These are phyloP conservation scores for Mycena belliarum DNA, from an alignment of 768 basidiomycete genomes.

Conservation along the genomic window DNA sequence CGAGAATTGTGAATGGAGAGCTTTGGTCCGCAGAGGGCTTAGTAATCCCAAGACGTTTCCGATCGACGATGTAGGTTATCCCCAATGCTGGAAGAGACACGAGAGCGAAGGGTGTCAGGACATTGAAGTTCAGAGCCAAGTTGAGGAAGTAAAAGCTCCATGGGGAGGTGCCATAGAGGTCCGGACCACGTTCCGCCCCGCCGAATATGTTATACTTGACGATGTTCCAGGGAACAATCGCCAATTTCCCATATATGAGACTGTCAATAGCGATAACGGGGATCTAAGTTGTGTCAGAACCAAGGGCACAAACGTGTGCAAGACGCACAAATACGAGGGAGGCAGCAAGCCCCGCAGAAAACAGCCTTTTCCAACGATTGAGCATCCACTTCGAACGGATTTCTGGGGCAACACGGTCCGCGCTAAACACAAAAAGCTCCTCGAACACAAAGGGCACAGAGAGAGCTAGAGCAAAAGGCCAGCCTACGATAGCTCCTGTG, in stretches of 20 bases:
- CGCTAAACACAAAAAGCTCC: slow-evolving; percentile 78
- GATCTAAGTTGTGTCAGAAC: slow-evolving; percentile 49
- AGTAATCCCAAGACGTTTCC: slow-evolving; percentile 66
- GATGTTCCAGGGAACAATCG: slow-evolving; percentile 91
- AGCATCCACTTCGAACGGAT: slow-evolving; percentile 53
- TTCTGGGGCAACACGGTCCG: slow-evolving; percentile 58
- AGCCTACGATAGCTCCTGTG: slow-evolving; percentile 85
- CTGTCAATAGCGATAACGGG: slow-evolving; percentile 86
- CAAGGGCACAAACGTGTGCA: neutral
- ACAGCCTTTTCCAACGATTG: slow-evolving; percentile 60
- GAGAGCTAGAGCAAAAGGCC: slow-evolving; percentile 93
- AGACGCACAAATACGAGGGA: slow-evolving; percentile 61
- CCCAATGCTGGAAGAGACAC: slow-evolving; percentile 76
- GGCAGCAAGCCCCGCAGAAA: slow-evolving; percentile 55
- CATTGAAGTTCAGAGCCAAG: slow-evolving; percentile 92
- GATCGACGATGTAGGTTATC: slow-evolving; percentile 74
- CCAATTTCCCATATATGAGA: slow-evolving; percentile 77
- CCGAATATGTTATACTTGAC: slow-evolving; percentile 92
- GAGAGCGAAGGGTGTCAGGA: slow-evolving; percentile 78
- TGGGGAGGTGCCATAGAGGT: slow-evolving; percentile 90
- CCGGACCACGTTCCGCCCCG: slow-evolving; percentile 75
- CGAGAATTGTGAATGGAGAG: slow-evolving; percentile 78
- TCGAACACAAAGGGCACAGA: slow-evolving; percentile 89
- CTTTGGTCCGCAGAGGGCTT: slow-evolving; percentile 57
- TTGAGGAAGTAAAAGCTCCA: slow-evolving; percentile 87